phyloP scores from a whole-genome alignment of 2,329 filamentous ascomycete genomes.

The Fragosphaeria purpurea region DNA sequence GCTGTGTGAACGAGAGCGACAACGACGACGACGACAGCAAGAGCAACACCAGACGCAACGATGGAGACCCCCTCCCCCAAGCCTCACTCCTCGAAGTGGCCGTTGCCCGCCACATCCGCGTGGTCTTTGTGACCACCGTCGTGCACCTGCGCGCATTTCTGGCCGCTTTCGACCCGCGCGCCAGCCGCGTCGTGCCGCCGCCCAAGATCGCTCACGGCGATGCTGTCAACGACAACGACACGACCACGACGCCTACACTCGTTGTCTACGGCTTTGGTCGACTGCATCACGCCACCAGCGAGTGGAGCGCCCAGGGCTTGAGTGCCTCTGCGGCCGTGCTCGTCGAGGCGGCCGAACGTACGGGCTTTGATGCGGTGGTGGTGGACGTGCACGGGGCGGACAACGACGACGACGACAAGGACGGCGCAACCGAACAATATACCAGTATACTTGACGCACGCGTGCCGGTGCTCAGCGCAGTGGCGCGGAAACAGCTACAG shows the following conservation, averaged over 20 bases:
- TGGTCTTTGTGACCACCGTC: slow-evolving; percentile 66
- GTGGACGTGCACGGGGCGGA: slow-evolving; percentile 31
- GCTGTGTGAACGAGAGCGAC: slow-evolving; percentile 37
- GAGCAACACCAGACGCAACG: background rate
- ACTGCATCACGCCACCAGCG: slow-evolving; percentile 57
- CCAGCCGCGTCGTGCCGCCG: slow-evolving; percentile 28
- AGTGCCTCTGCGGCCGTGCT: slow-evolving; percentile 50
- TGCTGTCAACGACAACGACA: background rate
- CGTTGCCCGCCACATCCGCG: slow-evolving; percentile 55
- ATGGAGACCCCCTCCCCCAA: slow-evolving; percentile 31
- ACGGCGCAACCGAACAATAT: slow-evolving; percentile 10
- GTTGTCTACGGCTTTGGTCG: slow-evolving; percentile 56
- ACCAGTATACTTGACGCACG: slow-evolving; percentile 37
- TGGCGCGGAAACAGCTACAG: slow-evolving; percentile 10
- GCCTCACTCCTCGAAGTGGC: slow-evolving; percentile 59
- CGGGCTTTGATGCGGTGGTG: slow-evolving; percentile 33
- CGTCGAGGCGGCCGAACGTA: slow-evolving; percentile 47
- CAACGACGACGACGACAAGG: slow-evolving; percentile 23
- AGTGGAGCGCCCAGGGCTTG: slow-evolving; percentile 68
- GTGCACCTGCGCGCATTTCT: slow-evolving; percentile 71
- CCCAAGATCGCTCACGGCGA: slow-evolving; percentile 14
- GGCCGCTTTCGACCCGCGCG: slow-evolving; percentile 37
- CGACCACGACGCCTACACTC: slow-evolving; percentile 25
- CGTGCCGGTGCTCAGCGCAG: slow-evolving; percentile 35
- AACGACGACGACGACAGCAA: background rate